These are phyloP conservation scores for Gossypium davidsonii DNA, from an alignment of 441 rosid genomes.

Conservation along the genomic window DNA sequence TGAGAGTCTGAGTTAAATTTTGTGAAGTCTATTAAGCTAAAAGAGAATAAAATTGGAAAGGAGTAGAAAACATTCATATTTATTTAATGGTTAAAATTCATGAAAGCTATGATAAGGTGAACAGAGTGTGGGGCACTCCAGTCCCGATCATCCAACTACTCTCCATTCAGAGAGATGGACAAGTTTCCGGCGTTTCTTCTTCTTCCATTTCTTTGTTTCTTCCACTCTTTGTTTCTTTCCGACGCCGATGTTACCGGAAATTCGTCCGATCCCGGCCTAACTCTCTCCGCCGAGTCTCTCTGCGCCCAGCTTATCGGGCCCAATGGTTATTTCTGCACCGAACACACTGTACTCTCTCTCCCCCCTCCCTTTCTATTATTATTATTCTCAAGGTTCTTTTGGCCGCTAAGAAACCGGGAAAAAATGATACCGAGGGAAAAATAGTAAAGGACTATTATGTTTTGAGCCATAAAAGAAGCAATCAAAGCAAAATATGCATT, in stretches of 20 bases:
- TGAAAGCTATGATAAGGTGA: background rate
- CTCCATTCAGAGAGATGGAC: background rate
- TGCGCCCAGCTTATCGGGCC: slow-evolving; percentile 56
- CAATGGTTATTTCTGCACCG: slow-evolving; percentile 68
- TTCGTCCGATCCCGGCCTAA: slow-evolving; percentile 21
- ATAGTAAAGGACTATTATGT: background rate
- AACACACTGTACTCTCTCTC: slow-evolving; percentile 51
- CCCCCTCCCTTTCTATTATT: background rate
- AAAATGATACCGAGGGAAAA: background rate
- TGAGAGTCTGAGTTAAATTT: background rate
- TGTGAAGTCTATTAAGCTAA: background rate
- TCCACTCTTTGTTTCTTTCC: slow-evolving; percentile 8
- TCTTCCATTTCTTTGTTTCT: background rate
- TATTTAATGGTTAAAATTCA: background rate
- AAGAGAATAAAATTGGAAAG: background rate
- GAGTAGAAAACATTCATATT: background rate
- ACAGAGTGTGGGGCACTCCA: background rate
- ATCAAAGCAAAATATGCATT: background rate
- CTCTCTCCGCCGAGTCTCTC: slow-evolving; percentile 37
- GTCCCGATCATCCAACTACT: background rate
- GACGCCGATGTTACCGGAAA: slow-evolving; percentile 11
- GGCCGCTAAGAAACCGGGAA: background rate
- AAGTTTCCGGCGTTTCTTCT: background rate
- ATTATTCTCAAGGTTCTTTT: background rate
- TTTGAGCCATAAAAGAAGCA: background rate